Evolutionary conservation across 2,329 filamentous ascomycete genomes (phyloP).

Genomic region (Colletotrichum sojae): DNA sequence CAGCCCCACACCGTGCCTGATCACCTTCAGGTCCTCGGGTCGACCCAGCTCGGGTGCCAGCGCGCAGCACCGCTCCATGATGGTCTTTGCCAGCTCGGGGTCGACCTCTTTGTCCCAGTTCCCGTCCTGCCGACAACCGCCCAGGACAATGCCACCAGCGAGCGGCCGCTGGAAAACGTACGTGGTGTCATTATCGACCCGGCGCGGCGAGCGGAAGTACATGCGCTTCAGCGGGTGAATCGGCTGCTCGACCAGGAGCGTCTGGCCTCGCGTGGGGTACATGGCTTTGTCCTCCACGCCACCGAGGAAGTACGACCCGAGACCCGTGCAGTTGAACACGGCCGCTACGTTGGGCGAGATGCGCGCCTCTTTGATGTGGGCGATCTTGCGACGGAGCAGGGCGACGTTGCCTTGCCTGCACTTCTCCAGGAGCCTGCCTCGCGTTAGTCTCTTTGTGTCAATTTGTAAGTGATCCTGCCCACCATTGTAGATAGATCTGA

Average conservation of each 20-base stretch:
- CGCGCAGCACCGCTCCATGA: slow-evolving; percentile 51
- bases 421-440: slow-evolving; percentile 74
- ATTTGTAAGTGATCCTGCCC: not conserved
- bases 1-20: slow-evolving; percentile 52
- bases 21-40: slow-evolving; percentile 50
- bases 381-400: slow-evolving; percentile 73
- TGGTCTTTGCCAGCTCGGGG: slow-evolving; percentile 49
- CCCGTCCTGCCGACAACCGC: slow-evolving; percentile 50
- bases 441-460: not conserved
- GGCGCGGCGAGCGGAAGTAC: slow-evolving; percentile 55
- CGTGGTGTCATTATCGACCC: slow-evolving; percentile 57
- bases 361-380: slow-evolving; percentile 81
- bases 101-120: slow-evolving; percentile 50
- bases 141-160: slow-evolving; percentile 51
- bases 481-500: slow-evolving; percentile 86
- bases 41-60: slow-evolving; percentile 51
- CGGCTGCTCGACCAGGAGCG: slow-evolving; percentile 54
- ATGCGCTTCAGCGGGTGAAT: slow-evolving; percentile 54
- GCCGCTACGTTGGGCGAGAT: slow-evolving; percentile 67
- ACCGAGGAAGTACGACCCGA: slow-evolving; percentile 81
- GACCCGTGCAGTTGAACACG: slow-evolving; percentile 87
- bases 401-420: slow-evolving; percentile 81
- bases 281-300: slow-evolving; percentile 84
- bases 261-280: slow-evolving; percentile 83
- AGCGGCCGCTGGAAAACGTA: slow-evolving; percentile 60